Evolutionary conservation across 2,329 filamentous ascomycete species (phyloP), one percentile per base, ranked within the genome.

Genomic region (Ampelomyces quisqualis): DNA sequence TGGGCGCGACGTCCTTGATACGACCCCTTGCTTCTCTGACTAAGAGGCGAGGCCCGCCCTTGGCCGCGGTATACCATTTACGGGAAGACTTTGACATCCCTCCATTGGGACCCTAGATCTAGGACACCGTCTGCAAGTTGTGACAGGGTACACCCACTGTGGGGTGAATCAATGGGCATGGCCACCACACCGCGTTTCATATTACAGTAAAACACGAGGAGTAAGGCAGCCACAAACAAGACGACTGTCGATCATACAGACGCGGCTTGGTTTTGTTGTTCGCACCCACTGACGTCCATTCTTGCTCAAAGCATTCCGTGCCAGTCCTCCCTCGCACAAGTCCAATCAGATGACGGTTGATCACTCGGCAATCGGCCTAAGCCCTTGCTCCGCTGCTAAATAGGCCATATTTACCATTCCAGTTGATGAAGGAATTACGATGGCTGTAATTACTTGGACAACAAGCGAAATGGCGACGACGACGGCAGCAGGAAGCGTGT

Each of bases 321-420:
- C 45, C 43, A 53, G 40, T 47, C 46, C 60, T 64, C 58, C 60
- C 62, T 68, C 52, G 62, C 60, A 62, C 58, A 64, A 52, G 56
- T 58, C 61, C 63, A 67, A 64, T 65, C 60, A 63, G 49, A 57
- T 62, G 54, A 60, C 48, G 45, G 44, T 53, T 45, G 55, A 56
- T 55, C 47, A 51, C 44, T 58, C 46, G 58, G 60, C 58, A 60
- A 45, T 59, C 53, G 55, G 50, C 50, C 38, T 36, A 52, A 58
- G 54, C 62, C 63, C 62, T 68, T 68, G 61, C 62, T 66, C 58
- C 52, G 45, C 58, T 63, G 57, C 64, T 68, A 64, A 69, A 58
- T 52, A 57, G 47, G 53, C 49, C 51, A 47, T 62, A 53, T 63
- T 66, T 54, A 55, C 49, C 57, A 66, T 64, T 63, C 55, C 57